phyloP scores from a whole-genome alignment of 1,284 basidiomycete genomes.

The Ustilago xerochloae region DNA sequence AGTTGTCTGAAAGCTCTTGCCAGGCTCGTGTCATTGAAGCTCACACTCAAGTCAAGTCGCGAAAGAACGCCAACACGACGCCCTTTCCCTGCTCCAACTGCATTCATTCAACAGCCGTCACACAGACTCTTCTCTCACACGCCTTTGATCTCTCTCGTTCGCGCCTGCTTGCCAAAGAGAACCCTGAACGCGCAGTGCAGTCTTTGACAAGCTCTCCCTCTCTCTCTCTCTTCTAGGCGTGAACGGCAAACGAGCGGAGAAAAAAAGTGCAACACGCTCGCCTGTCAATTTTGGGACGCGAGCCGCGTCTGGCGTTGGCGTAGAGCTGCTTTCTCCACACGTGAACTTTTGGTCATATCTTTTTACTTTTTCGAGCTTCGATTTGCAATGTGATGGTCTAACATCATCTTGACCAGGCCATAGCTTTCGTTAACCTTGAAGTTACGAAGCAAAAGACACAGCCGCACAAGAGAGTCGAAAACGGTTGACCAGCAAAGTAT shows the following conservation, averaged over 20 bases:
- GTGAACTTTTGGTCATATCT: background rate
- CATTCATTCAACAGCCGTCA: background rate
- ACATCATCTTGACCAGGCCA: no score
- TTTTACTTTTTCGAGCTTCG: background rate
- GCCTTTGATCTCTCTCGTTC: background rate
- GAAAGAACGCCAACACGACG: constrained; percentile 21
- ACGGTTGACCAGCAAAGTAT: no score
- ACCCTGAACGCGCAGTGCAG: constrained; percentile 25
- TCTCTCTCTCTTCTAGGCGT: background rate
- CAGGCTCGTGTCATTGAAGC: constrained; percentile 7
- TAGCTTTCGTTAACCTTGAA: no score
- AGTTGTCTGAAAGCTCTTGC: background rate
- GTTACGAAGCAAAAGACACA: no score
- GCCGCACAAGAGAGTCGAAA: no score
- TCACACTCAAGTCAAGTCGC: constrained; percentile 1
- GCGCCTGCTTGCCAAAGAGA: background rate
- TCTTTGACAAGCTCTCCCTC: constrained; percentile 22
- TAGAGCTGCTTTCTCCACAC: constrained; percentile 35
- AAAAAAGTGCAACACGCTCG: constrained; percentile 26
- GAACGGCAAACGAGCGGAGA: background rate
- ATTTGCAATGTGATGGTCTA: background rate
- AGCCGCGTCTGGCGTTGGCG: constrained; percentile 44
- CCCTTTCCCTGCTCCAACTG: background rate
- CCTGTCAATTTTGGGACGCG: constrained; percentile 30
- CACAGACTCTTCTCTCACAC: background rate